Evolutionary conservation across 2,329 filamentous ascomycete genomes (phyloP), one percentile per base, ranked within the genome.

Genomic region (Trichoderma aggressivum): DNA sequence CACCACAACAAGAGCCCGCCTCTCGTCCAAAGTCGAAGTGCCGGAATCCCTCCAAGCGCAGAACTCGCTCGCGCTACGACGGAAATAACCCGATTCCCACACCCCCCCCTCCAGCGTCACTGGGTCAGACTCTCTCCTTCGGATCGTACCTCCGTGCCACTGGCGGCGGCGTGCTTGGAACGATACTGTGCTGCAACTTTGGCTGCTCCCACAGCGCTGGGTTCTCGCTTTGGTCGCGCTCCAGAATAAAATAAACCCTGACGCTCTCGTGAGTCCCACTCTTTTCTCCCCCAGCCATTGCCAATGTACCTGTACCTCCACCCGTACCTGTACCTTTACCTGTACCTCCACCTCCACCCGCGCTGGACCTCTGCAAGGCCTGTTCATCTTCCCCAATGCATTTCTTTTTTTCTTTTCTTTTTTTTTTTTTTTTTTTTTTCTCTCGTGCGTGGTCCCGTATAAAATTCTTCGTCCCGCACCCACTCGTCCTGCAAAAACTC

Each of bases 11-110:
- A 47, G 43, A 47, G 50, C 28, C 26, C 26, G 14, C 30, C 34
- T 53, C n/a, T 39, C 53, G 61, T 43, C 70, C 62, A 71, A 61
- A 62, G 28, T 59, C 32, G 7, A 39, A 64, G 30, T 47, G 30
- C 43, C 60, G 43, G 43, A 70, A 63, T 62, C 47, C 26, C 59
- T 14, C 39, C 39, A 59, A 21, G 55, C 55, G 28, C 55, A 32
- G n/a, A 34, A 32, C 55, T 32, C 16, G 28, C 26, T 72, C 59
- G 70, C 70, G 43, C 70, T 72, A 77, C 75, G 67, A 77, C 76
- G 76, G 77, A 79, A 80, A 80, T 77, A 79, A 75, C 74, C 78
- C 78, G 77, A 79, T 76, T 78, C 61, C 72, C 72, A 74, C 73
- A 73, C 73, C 26, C 75, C 75, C 71, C 75, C 72, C 73, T 16